A percentile compares a stretch with the other conserved stretches of the same genome.
Evolutionary conservation across 1,284 basidiomycete genomes (phyloP).

Genomic region (Trametes sp.): DNA sequence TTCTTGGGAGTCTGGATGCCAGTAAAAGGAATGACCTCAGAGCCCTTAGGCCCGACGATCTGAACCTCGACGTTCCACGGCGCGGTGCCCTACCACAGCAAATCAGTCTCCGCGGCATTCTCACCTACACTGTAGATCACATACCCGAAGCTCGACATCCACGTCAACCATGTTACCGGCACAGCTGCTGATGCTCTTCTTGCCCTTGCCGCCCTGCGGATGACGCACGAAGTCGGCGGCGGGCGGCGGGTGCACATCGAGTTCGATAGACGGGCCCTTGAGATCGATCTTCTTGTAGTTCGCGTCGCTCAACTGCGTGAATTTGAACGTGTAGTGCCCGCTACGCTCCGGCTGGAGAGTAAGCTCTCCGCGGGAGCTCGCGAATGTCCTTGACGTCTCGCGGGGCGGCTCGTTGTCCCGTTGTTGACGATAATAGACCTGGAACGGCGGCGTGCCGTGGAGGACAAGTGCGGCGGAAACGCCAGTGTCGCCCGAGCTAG

Average conservation of each 20-base stretch:
- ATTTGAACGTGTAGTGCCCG: conserved; percentile 90
- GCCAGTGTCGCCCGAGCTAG: conserved; percentile 92
- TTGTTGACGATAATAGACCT: conserved; percentile 80
- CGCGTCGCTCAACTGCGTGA: conserved; percentile 82
- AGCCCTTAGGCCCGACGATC: conserved; percentile 71
- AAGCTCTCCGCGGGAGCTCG: conserved; percentile 82
- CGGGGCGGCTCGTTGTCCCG: conserved; percentile 70
- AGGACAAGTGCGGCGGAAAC: conserved; percentile 88
- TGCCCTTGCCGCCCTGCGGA: conserved; percentile 51
- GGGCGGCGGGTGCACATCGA: conserved; percentile 89
- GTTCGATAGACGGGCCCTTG: conserved; percentile 78
- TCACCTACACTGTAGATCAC: conserved; percentile 37
- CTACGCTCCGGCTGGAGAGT: conserved; percentile 88
- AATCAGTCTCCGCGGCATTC: too few relatives aligned
- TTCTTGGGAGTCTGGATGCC: conserved; percentile 64
- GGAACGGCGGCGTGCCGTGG: conserved; percentile 91
- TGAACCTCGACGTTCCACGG: conserved; percentile 89
- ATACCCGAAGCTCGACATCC: conserved; percentile 79
- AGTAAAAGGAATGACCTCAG: conserved; percentile 63
- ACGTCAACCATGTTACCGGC: conserved; percentile 78
- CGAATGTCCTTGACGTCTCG: conserved; percentile 69
- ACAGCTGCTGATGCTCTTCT: conserved; percentile 72
- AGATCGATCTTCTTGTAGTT: conserved; percentile 83
- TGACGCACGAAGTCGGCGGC: conserved; percentile 74
- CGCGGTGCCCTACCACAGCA: conserved; percentile 70